Evolutionary conservation across 768 basidiomycete species (phyloP).

Genomic region (Mycena polygramma): DNA sequence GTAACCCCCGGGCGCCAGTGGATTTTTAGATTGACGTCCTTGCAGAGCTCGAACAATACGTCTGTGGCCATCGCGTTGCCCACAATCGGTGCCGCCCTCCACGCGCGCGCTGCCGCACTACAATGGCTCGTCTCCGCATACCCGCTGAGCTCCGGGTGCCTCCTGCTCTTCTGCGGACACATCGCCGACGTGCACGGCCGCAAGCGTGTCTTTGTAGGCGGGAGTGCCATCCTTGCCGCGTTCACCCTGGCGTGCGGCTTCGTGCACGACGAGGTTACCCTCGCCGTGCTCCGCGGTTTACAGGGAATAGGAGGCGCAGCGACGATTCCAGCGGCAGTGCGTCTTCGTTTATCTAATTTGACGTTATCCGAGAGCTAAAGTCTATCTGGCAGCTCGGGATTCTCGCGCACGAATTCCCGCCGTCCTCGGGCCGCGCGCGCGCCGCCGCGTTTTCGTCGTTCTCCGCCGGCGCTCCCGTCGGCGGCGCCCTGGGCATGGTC

Average conservation of each 20-base stretch:
- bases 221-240: conserved; percentile 64
- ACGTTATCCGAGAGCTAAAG: background rate
- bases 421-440: conserved; percentile 61
- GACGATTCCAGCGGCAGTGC: conserved; percentile 77
- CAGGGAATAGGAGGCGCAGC: conserved; percentile 89
- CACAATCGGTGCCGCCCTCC: conserved; percentile 62
- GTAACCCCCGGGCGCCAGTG: background rate
- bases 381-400: conserved; percentile 72
- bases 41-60: conserved; percentile 58
- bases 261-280: conserved; percentile 64
- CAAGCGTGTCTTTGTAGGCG: conserved; percentile 74
- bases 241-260: conserved; percentile 79
- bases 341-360: conserved; percentile 42
- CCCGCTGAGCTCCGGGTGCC: conserved; percentile 78
- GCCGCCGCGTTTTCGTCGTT: conserved; percentile 88
- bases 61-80: conserved; percentile 66
- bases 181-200: conserved; percentile 86
- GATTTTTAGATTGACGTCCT: background rate
- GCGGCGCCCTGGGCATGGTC: conserved; percentile 76
- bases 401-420: conserved; percentile 84
- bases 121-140: conserved; percentile 81
- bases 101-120: conserved; percentile 63
- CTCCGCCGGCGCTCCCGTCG: conserved; percentile 87
- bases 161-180: conserved; percentile 83
- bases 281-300: conserved; percentile 81